Base-by-base conservation (phyloP, 2,329 filamentous ascomycete species). In the Dactylellina cionopaga region DNA sequence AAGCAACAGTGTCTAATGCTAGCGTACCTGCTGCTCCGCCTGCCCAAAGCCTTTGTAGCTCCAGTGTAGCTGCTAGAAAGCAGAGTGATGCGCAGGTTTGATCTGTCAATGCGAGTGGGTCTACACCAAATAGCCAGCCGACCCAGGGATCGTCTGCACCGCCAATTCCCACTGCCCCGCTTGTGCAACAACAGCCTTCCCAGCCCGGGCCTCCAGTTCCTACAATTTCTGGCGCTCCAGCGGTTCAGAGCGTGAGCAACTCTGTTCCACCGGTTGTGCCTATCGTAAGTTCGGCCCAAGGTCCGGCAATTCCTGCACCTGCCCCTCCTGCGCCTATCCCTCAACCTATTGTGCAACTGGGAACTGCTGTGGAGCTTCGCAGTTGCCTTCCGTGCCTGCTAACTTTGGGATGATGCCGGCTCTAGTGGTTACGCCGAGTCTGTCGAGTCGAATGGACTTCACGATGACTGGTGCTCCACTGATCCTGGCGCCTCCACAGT, bases 401-500 rank as follows among this genome's bases (percentile, higher is more conserved):
- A 65, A 29, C 25, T 6, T 27, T 25, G 55, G 19, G 15, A 29
- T 22, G 46, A 31, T 33, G 55, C 54, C 55, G 2, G 41, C 29
- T 3, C 41, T 22, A 41, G 35, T 33, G 31, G 56, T 33, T 9
- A 41, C 47, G 10, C 41, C 41, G 24, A 25, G n/a, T 22, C 33
- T 27, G 47, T 25, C 64, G 46, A 43, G 6, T 55, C 13, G 15
- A n/a, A 59, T 69, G 46, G 54, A 52, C 63, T 33, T 66, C 37
- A 35, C 17, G 15, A 31, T 51, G 9, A 60, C 35, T 15, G 54
- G 55, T 7, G 37, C 64, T 15, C 25, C 54, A 22, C 13, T 49
- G 10, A 19, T 9, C 10, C 4, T 51, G 44, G 52, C 46, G 13
- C 25, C 25, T 33, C 54, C 25, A 7, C n/a, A n/a, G n/a, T n/a